These are phyloP conservation scores for Psophocarpus tetragonolobus DNA, from an alignment of 306 rosid species.

Conservation along the genomic window DNA sequence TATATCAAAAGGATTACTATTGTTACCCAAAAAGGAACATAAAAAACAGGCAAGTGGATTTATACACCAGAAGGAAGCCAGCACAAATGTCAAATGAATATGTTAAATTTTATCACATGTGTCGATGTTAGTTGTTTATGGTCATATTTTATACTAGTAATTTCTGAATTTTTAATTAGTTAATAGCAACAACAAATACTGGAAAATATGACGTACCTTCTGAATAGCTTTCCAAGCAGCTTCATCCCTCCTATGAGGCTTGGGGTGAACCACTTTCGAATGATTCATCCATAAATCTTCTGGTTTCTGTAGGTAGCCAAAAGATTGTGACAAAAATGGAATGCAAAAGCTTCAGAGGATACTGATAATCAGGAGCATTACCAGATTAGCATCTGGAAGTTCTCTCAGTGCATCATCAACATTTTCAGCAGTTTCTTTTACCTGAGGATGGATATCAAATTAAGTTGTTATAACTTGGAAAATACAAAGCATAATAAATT, in stretches of 20 bases:
- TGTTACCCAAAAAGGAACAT: no score
- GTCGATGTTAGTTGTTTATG: not conserved
- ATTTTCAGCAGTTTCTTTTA: constrained; percentile 84
- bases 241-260: constrained; percentile 83
- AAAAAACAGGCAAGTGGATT: no score
- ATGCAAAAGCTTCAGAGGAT: constrained; percentile 19
- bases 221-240: constrained; percentile 79
- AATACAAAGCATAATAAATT: constrained; percentile 17
- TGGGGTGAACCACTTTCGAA: constrained; percentile 83
- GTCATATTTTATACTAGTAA: not conserved
- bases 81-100: not conserved
- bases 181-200: not conserved
- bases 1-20: no score
- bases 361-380: constrained; percentile 31
- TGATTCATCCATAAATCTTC: constrained; percentile 95
- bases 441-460: constrained; percentile 46
- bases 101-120: not conserved
- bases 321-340: constrained; percentile 24
- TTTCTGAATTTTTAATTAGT: constrained; percentile 14
- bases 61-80: not conserved
- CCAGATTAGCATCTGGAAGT: constrained; percentile 95
- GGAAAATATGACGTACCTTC: constrained; percentile 51
- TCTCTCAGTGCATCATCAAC: constrained; percentile 88
- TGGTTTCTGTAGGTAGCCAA: constrained; percentile 68
- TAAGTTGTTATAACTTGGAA: constrained; percentile 13